Evolutionary conservation across 768 basidiomycete genomes (phyloP).

Genomic region (Leccinellum luteum): DNA sequence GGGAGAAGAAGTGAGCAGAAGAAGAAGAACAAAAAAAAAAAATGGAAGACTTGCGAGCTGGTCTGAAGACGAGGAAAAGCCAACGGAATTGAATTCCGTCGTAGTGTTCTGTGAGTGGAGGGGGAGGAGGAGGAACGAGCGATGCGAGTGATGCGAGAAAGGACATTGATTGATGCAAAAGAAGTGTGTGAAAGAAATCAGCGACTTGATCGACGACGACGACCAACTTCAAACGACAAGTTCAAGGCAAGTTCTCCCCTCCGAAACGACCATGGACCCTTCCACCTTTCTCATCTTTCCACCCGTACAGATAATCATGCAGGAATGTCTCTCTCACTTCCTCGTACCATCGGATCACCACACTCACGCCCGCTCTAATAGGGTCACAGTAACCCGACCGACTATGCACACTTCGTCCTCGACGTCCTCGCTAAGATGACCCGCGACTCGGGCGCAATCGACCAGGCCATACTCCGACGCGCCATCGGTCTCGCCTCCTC

Average conservation of each 20-base stretch:
- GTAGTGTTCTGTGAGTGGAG: constrained; percentile 47
- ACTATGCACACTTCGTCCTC: constrained; percentile 61
- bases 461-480: constrained; percentile 60
- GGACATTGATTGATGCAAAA: too few species aligned
- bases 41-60: constrained; percentile 53
- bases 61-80: constrained; percentile 77
- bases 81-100: constrained; percentile 73
- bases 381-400: constrained; percentile 44
- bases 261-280: constrained; percentile 26
- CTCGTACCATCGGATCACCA: not conserved
- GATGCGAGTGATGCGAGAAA: constrained; percentile 10
- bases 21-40: not conserved
- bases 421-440: constrained; percentile 52
- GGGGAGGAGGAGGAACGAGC: constrained; percentile 6
- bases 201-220: constrained; percentile 1
- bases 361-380: constrained; percentile 12
- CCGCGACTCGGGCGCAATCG: constrained; percentile 43
- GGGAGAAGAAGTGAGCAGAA: not conserved
- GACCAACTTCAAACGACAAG: constrained; percentile 12
- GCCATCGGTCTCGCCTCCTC: constrained; percentile 72
- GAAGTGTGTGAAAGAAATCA: not conserved
- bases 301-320: constrained; percentile 29
- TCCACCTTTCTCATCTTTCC: constrained; percentile 19
- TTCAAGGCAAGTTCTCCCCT: constrained; percentile 15
- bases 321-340: constrained; percentile 20